Evolutionary conservation across 73 alveolate species (phyloP), one percentile per base, ranked within the genome.

Genomic region (Breviolum minutum): DNA sequence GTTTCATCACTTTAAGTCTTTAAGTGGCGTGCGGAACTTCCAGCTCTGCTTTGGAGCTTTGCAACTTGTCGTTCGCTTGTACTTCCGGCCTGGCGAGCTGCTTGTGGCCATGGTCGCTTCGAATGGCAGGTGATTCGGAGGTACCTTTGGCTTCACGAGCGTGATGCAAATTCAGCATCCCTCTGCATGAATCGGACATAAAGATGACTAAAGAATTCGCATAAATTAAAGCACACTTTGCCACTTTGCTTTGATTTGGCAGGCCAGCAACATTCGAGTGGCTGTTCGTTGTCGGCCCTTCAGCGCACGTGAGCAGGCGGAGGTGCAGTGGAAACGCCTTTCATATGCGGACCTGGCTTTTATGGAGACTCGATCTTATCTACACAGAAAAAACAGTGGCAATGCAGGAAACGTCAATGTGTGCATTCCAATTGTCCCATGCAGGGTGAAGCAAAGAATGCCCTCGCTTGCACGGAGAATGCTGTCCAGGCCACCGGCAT

Each of bases 221-320:
- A 40, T 40, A 3, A 40, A 68, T 2, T 68, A 14, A 22, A 68
- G 24, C 74, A 17, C 74, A 11, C 74, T 13, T 66, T 24, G 11
- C 26, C 26, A 10, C 84, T 9, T 19, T 76, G 29, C 60, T 3
- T 12, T n/a, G 17, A 24, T n/a, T 8, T 54, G 16, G 63, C 95
- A 88, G 95, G 95, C 61, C 10, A 88, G 95, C 95, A 88, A 88
- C 71, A 88, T 88, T 68, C 95, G 95, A 13, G 95, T 88, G 70
- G 95, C 95, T 48, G 95, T 88, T 30, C 95, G 95, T 40, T 88
- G 95, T 24, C 95, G 95, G 63, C 95, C 95, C n/a, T 88, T 88
- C 95, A 88, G 82, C n/a, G 95, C 95, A 2, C 95, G 95, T 29
- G 95, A 88, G 61, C 95, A 73, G 61, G 84, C 86, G 19, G 95